phyloP scores from a whole-genome alignment of 768 basidiomycete genomes.

The Epithele typhae region DNA sequence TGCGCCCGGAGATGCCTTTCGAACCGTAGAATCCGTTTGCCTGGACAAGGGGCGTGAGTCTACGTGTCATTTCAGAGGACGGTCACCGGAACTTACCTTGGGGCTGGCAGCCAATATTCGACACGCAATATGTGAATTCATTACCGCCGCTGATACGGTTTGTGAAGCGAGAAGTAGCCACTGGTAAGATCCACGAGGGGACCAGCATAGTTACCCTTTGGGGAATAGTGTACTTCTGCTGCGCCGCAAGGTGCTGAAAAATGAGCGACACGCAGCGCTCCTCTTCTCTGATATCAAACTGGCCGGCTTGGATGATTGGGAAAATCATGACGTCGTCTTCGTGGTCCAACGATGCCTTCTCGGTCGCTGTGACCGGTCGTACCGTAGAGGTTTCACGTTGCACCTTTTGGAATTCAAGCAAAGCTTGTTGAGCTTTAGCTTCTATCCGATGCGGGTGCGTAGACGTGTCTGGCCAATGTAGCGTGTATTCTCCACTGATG shows the following conservation, averaged over 20 bases:
- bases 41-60: conserved; percentile 34
- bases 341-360: conserved; percentile 4
- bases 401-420: conserved; percentile 57
- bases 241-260: conserved; percentile 44
- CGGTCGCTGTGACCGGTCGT: conserved; percentile 1
- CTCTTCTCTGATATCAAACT: conserved; percentile 84
- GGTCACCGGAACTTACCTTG: conserved; percentile 46
- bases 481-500: conserved; percentile 37
- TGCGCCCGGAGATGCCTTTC: conserved; percentile 82
- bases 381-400: conserved; percentile 16
- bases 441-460: conserved; percentile 71
- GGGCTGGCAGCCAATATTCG: conserved; percentile 85
- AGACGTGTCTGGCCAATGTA: conserved; percentile 64
- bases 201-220: conserved; percentile 17
- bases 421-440: conserved; percentile 47
- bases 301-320: conserved; percentile 87
- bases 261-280: conserved; percentile 57
- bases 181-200: conserved; percentile 82
- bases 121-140: conserved; percentile 54
- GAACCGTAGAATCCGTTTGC: conserved; percentile 96
- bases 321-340: conserved; percentile 52
- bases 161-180: conserved; percentile 90
- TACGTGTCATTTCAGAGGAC: neutral
- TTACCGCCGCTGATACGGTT: conserved; percentile 71
- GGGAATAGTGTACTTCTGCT: neutral